These are phyloP conservation scores for Spergularia azorica DNA, from an alignment of 179 eudicot species.

Conservation along the genomic window DNA sequence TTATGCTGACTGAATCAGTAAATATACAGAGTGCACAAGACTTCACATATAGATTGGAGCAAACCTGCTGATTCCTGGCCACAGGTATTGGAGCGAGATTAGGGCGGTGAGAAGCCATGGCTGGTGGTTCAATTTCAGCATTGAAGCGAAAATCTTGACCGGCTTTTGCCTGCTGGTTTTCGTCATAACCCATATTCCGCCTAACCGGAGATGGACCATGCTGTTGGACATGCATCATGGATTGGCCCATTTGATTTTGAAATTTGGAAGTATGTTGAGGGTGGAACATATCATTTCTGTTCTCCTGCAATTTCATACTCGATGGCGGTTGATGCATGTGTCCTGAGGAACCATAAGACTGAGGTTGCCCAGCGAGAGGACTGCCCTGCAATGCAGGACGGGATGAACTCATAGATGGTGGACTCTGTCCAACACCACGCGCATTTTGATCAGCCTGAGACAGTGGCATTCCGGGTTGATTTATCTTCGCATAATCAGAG, in stretches of 20 bases:
- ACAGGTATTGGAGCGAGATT: slow-evolving; percentile 77
- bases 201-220: slow-evolving; percentile 46
- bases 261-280: slow-evolving; percentile 51
- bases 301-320: slow-evolving; percentile 39
- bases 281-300: slow-evolving; percentile 42
- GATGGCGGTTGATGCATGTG: slow-evolving; percentile 51
- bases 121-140: slow-evolving; percentile 44
- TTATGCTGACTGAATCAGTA: neutral
- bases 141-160: slow-evolving; percentile 52
- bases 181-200: slow-evolving; percentile 59
- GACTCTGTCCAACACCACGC: slow-evolving; percentile 40
- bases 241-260: slow-evolving; percentile 61
- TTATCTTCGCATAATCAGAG: slow-evolving; percentile 48
- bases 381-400: slow-evolving; percentile 47
- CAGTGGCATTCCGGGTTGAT: slow-evolving; percentile 46
- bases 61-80: slow-evolving; percentile 76
- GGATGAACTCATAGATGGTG: slow-evolving; percentile 39
- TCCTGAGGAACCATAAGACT: slow-evolving; percentile 42
- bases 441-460: slow-evolving; percentile 49
- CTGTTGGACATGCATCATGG: slow-evolving; percentile 55
- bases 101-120: slow-evolving; percentile 59
- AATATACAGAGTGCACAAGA: neutral
- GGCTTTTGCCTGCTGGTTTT: slow-evolving; percentile 48
- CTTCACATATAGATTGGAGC: neutral
- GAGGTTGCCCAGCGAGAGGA: slow-evolving; percentile 47